Conservation (phyloP, 768 basidiomycete genomes). For the Trametopsis cervina region DNA sequence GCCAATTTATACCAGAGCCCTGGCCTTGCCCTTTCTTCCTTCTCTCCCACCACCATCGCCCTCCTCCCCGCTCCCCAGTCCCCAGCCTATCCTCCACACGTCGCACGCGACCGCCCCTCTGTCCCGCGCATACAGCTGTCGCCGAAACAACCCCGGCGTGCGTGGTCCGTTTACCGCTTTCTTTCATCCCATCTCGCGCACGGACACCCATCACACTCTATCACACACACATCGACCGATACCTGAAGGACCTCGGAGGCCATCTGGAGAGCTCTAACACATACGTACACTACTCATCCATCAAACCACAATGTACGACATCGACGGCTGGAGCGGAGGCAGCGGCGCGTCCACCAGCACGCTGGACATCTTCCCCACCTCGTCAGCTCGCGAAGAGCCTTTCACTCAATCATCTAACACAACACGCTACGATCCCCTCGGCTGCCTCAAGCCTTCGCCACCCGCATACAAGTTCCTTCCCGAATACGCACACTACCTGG, state of each 20-base stretch:
- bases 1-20: neutral
- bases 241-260: neutral
- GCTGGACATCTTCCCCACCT: slow-evolving; percentile 28
- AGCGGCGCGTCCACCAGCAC: slow-evolving; percentile 1
- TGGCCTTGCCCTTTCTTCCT: neutral
- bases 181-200: neutral
- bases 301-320: neutral
- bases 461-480: slow-evolving; percentile 15
- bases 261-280: neutral
- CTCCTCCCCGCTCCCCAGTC: neutral
- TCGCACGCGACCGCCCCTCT: neutral
- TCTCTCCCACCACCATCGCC: neutral
- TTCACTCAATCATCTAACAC: slow-evolving; percentile 18
- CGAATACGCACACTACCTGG: slow-evolving; percentile 15
- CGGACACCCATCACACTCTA: neutral
- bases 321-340: neutral
- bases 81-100: neutral
- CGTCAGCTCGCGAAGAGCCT: slow-evolving; percentile 28
- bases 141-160: neutral
- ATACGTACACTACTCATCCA: neutral
- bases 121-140: neutral
- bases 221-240: neutral
- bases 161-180: neutral
- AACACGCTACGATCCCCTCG: slow-evolving; percentile 11
- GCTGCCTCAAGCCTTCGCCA: slow-evolving; percentile 21